A percentile compares a stretch with the other conserved stretches of the same genome.
phyloP scores from a whole-genome alignment of 2,329 filamentous ascomycete genomes.

The Metarhizium robertsii region DNA sequence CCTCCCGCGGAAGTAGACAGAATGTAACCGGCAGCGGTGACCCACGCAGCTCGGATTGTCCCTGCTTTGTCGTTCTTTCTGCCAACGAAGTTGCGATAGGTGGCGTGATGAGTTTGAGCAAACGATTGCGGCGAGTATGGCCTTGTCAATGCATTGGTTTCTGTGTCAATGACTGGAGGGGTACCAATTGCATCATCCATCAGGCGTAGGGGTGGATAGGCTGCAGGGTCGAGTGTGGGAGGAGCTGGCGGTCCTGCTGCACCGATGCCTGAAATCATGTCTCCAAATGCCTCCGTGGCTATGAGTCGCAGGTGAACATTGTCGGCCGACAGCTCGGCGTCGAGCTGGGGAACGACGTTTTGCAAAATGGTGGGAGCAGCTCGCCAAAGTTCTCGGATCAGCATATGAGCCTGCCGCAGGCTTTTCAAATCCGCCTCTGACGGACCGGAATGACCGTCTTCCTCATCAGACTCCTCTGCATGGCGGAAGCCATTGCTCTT shows the following conservation, averaged over 20 bases:
- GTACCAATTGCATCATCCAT: constrained; percentile 42
- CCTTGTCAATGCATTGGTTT: constrained; percentile 60
- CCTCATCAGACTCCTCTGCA: constrained; percentile 55
- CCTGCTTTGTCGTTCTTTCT: constrained; percentile 80
- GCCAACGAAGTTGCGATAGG: constrained; percentile 78
- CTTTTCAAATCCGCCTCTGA: constrained; percentile 81
- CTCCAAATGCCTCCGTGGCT: constrained; percentile 88
- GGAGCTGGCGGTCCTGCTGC: constrained; percentile 75
- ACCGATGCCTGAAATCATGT: constrained; percentile 89
- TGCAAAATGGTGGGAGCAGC: constrained; percentile 80
- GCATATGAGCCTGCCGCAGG: constrained; percentile 76
- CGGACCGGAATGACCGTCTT: constrained; percentile 50
- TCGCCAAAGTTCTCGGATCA: constrained; percentile 89
- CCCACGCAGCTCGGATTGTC: constrained; percentile 78
- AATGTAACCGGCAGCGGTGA: constrained; percentile 73
- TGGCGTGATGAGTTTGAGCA: constrained; percentile 65
- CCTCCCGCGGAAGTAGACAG: constrained; percentile 85
- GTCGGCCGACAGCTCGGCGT: constrained; percentile 85
- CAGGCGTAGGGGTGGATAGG: constrained; percentile 70
- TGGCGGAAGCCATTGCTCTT: constrained; percentile 49
- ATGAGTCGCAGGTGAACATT: constrained; percentile 78
- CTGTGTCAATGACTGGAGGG: constrained; percentile 22
- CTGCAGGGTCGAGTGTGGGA: constrained; percentile 65
- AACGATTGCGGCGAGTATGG: constrained; percentile 87
- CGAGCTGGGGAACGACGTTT: constrained; percentile 88